Evolutionary conservation across 345 rosid genomes (phyloP), one percentile per base, ranked within the genome.

Genomic region (Anastatica hierochuntica): DNA sequence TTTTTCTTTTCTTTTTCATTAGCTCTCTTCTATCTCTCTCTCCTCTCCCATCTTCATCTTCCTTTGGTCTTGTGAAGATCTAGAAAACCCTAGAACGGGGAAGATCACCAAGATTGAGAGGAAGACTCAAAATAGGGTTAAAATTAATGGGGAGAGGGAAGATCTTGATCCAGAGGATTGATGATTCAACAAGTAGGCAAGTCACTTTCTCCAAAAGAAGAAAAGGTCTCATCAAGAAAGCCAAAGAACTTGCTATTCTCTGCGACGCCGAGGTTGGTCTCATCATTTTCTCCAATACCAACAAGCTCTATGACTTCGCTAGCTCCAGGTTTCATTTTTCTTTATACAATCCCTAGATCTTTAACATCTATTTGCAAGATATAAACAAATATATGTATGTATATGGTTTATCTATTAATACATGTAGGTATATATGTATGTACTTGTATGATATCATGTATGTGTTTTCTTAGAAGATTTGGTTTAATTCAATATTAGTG

Each of bases 131-230:
- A 24, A 14, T 10, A 63, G 29, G 19, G 39, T 39, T 38, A 16
- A 55, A 40, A 15, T 23, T 39, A 50, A 80, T 85, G 95, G 95
- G 95, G 44, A 77, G 95, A 65, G 95, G 90, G 7, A 82, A 80
- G 77, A 76, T 76, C 38, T 84, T 79, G 74, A 81, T 84, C 61
- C 80, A 78, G 56, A 80, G 74, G 74, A 82, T 82, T 50, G 79
- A 82, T 63, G 84, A 85, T 76, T 52, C 71, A 0, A 78, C 76
- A 55, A 78, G 82, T 72, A 78, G 95, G 71, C 83, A 80, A 40
- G 87, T 82, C 48, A 82, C 90, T 20, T 85, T 72, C 68, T 76
- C 90, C 1, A 85, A 85, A 76, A 75, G 88, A 60, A 85, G 83
- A 53, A 82, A 64, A 62, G 95, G 90, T 55, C 73, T 82, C 51